These are phyloP conservation scores for Fusarium brachygibbosum DNA, from an alignment of 2,329 filamentous ascomycete species.

Conservation along the genomic window DNA sequence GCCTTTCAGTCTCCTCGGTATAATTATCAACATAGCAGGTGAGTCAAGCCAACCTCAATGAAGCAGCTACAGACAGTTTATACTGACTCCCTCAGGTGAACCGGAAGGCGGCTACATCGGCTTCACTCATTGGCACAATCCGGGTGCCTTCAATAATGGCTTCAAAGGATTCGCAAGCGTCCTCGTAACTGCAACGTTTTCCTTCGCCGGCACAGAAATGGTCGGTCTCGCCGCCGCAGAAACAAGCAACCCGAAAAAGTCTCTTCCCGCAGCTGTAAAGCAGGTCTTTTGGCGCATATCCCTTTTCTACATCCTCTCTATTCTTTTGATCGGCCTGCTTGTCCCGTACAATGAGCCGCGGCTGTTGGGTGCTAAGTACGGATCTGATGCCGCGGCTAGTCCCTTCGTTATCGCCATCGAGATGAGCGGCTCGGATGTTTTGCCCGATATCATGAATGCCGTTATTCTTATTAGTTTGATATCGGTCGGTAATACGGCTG, in stretches of 20 bases:
- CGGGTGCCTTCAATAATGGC: conserved; percentile 84
- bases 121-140: conserved; percentile 78
- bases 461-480: conserved; percentile 94
- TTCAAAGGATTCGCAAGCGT: conserved; percentile 85
- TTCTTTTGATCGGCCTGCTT: conserved; percentile 83
- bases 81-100: conserved; percentile 53
- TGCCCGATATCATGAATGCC: conserved; percentile 92
- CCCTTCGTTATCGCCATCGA: conserved; percentile 94
- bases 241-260: conserved; percentile 81
- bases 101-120: conserved; percentile 82
- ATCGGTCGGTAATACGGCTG: conserved; percentile 89
- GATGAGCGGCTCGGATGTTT: conserved; percentile 81
- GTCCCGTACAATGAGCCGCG: conserved; percentile 78
- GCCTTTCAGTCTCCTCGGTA: conserved; percentile 77
- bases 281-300: conserved; percentile 95
- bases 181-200: conserved; percentile 81
- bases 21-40: conserved; percentile 86
- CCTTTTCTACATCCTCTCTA: conserved; percentile 87
- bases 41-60: background rate
- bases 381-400: conserved; percentile 78
- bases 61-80: background rate
- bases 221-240: conserved; percentile 83
- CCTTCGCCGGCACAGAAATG: conserved; percentile 81
- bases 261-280: conserved; percentile 87
- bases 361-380: conserved; percentile 68